Conservation (phyloP, 1,284 basidiomycete species). For the Naganishia albida region DNA sequence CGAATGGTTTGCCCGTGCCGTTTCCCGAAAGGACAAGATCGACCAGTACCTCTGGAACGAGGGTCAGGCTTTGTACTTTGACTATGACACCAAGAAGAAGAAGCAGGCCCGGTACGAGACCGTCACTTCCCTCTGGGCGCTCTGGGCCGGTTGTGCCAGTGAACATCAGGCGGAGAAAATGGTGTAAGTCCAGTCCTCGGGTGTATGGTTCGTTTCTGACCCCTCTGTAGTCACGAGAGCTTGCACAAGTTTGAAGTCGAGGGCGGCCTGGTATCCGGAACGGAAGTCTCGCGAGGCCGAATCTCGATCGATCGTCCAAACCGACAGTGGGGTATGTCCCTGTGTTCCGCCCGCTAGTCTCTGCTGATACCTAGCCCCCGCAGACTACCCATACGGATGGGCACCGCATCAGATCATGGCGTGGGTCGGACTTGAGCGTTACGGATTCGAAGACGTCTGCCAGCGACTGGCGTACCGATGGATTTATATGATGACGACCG, state of each 20-base stretch:
- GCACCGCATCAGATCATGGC: conserved; percentile 95
- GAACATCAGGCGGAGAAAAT: conserved; percentile 91
- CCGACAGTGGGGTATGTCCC: conserved; percentile 77
- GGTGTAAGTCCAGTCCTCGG: conserved; percentile 63
- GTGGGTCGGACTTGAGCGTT: conserved; percentile 95
- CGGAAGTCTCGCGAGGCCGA: conserved; percentile 92
- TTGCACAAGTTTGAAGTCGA: conserved; percentile 94
- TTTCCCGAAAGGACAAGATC: conserved; percentile 76
- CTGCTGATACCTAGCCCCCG: background rate
- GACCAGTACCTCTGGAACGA: conserved; percentile 98
- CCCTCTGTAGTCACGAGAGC: conserved; percentile 66
- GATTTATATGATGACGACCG: conserved; percentile 96
- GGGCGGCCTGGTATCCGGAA: conserved; percentile 94
- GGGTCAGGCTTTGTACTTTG: conserved; percentile 89
- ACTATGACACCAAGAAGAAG: conserved; percentile 89
- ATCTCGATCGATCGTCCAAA: conserved; percentile 96
- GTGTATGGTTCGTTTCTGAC: background rate
- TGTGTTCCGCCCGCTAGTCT: conserved; percentile 33
- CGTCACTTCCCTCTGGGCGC: conserved; percentile 91
- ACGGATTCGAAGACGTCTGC: conserved; percentile 91
- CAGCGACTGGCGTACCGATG: conserved; percentile 92
- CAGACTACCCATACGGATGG: conserved; percentile 62
- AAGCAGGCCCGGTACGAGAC: conserved; percentile 93
- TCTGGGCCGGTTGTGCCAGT: conserved; percentile 96
- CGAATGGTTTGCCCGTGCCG: conserved; percentile 88